Conservation (phyloP, 306 rosid genomes). For the Vigna radiata region DNA sequence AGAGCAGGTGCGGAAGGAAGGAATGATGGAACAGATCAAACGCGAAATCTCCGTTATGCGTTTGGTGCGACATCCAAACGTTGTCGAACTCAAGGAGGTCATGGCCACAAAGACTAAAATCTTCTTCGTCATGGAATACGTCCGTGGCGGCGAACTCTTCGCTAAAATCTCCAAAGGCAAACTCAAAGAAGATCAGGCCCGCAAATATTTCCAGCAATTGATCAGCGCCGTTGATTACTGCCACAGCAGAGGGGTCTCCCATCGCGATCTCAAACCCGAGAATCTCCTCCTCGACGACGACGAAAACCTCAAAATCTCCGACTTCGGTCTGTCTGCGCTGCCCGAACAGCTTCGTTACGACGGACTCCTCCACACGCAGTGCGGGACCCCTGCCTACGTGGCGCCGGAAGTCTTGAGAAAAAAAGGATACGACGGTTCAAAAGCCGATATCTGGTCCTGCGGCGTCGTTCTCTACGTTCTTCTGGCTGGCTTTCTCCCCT, state of each 20-base stretch:
- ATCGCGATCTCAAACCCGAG: conserved; percentile 86
- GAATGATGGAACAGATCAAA: conserved; percentile 83
- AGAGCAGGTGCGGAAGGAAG: conserved; percentile 67
- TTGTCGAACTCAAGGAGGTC: conserved; percentile 75
- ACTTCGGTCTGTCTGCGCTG: conserved; percentile 78
- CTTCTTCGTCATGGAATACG: conserved; percentile 80
- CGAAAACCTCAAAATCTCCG: conserved; percentile 72
- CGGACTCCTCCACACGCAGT: conserved; percentile 81
- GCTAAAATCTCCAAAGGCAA: conserved; percentile 69
- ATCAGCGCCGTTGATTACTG: conserved; percentile 82
- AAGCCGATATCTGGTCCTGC: conserved; percentile 82
- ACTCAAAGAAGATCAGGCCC: conserved; percentile 69
- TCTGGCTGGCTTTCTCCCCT: conserved; percentile 83
- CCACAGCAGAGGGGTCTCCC: conserved; percentile 83
- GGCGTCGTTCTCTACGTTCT: conserved; percentile 71
- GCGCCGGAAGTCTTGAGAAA: conserved; percentile 74
- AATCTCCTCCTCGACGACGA: conserved; percentile 72
- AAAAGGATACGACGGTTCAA: conserved; percentile 78
- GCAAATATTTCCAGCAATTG: conserved; percentile 73
- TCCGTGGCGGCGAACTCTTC: conserved; percentile 84
- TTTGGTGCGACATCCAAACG: conserved; percentile 73
- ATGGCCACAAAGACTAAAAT: conserved; percentile 83
- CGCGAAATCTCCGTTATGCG: conserved; percentile 78
- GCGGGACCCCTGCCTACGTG: conserved; percentile 91
- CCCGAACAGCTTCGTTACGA: conserved; percentile 76